Evolutionary conservation across 345 rosid genomes (phyloP).

Genomic region (Durio zibethinus): DNA sequence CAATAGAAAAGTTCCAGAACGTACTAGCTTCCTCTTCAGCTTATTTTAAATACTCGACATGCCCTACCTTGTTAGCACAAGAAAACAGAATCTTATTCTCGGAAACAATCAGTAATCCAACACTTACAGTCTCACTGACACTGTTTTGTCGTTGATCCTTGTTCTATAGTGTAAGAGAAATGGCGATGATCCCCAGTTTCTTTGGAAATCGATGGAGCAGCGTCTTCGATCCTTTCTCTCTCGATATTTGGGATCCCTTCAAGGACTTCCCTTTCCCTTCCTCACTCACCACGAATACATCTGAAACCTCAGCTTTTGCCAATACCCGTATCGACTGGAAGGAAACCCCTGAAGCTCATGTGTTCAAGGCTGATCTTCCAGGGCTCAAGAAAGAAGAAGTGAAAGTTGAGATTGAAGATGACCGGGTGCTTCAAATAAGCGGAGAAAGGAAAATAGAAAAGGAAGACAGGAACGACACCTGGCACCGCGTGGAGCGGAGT

Average conservation of each 20-base stretch:
- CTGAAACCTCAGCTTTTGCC: conserved; percentile 12
- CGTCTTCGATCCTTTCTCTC: conserved; percentile 5
- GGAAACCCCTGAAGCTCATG: conserved; percentile 15
- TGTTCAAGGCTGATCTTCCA: conserved; percentile 25
- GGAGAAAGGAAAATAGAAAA: conserved; percentile 12
- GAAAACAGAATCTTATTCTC: neutral
- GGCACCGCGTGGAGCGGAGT: conserved; percentile 22
- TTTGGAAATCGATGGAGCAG: neutral
- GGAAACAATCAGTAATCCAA: neutral
- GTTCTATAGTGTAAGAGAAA: neutral
- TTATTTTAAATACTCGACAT: neutral
- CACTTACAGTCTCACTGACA: neutral
- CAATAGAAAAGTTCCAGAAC: neutral
- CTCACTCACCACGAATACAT: neutral
- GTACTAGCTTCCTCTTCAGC: neutral
- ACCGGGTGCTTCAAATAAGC: conserved; percentile 32
- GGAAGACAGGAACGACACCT: conserved; percentile 5
- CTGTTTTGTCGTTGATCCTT: neutral
- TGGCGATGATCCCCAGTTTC: conserved; percentile 6
- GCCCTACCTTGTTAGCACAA: neutral
- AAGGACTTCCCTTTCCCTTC: conserved; percentile 5
- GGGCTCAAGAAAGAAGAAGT: conserved; percentile 46
- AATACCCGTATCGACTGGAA: conserved; percentile 12
- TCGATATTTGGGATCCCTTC: conserved; percentile 10
- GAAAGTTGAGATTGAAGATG: conserved; percentile 42